Percentiles rank a stretch among this genome's conserved stretches.
phyloP scores from a whole-genome alignment of 2,329 filamentous ascomycete genomes.

The Xylaria sp. region DNA sequence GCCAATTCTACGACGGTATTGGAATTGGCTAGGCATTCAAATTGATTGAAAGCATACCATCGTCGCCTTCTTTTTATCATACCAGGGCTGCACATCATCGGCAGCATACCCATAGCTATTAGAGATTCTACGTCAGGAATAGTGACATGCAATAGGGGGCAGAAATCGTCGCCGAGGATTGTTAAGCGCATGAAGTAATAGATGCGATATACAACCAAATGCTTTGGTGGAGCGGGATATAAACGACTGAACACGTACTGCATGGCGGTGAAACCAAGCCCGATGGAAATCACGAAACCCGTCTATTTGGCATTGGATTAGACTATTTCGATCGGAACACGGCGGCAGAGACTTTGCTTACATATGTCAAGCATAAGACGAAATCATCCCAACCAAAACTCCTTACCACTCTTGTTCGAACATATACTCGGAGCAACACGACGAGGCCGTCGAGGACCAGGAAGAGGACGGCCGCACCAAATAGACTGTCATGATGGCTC shows the following conservation, averaged over 20 bases:
- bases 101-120: slow-evolving; percentile 48
- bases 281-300: slow-evolving; percentile 46
- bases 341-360: slow-evolving; percentile 29
- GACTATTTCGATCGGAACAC: neutral
- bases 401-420: slow-evolving; percentile 46
- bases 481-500: slow-evolving; percentile 38
- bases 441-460: slow-evolving; percentile 44
- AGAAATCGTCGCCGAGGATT: neutral
- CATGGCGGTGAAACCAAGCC: slow-evolving; percentile 48
- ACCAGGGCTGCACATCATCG: slow-evolving; percentile 43
- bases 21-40: neutral
- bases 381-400: slow-evolving; percentile 50
- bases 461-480: slow-evolving; percentile 46
- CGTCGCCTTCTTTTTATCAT: slow-evolving; percentile 37
- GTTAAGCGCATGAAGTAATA: neutral
- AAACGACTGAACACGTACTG: slow-evolving; percentile 29
- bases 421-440: slow-evolving; percentile 47
- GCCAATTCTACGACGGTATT: slow-evolving; percentile 4
- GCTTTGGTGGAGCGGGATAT: neutral
- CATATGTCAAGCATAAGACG: slow-evolving; percentile 46
- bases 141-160: neutral
- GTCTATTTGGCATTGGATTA: slow-evolving; percentile 39
- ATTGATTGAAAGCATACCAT: slow-evolving; percentile 31
- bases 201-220: neutral
- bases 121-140: slow-evolving; percentile 8